phyloP scores from a whole-genome alignment of 805 yeast genomes.

The Starmerella apis region DNA sequence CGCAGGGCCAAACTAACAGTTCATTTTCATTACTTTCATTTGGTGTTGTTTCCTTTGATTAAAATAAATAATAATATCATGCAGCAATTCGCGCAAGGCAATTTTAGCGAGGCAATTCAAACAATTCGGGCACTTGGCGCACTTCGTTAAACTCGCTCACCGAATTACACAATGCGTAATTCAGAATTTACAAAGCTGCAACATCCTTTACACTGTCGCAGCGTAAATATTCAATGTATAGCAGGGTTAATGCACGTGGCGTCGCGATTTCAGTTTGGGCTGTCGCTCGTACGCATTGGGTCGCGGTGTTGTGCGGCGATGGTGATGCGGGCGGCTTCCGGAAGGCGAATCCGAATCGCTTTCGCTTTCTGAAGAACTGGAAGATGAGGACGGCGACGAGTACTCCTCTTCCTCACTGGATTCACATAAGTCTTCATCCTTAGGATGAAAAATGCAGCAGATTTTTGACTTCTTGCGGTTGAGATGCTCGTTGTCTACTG shows the following conservation, averaged over 20 bases:
- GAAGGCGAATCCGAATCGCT: constrained; percentile 36
- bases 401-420: constrained; percentile 29
- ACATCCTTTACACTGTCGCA: no score
- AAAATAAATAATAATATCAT: not conserved
- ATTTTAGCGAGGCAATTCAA: no score
- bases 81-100: no score
- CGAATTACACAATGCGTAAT: no score
- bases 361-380: constrained; percentile 32
- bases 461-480: constrained; percentile 78
- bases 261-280: constrained; percentile 7
- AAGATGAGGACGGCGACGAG: constrained; percentile 23
- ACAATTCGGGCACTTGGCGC: no score
- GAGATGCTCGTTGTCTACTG: constrained; percentile 82
- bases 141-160: no score
- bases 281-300: constrained; percentile 83
- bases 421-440: constrained; percentile 34
- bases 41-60: not conserved
- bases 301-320: constrained; percentile 27
- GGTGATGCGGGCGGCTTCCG: constrained; percentile 26
- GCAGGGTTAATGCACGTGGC: not conserved
- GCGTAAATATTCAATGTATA: no score
- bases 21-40: not conserved
- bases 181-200: no score
- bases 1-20: not conserved
- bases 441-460: constrained; percentile 55